Base-by-base conservation (phyloP, 2,329 filamentous ascomycete genomes). In the Sphaerulina vaccinii region DNA sequence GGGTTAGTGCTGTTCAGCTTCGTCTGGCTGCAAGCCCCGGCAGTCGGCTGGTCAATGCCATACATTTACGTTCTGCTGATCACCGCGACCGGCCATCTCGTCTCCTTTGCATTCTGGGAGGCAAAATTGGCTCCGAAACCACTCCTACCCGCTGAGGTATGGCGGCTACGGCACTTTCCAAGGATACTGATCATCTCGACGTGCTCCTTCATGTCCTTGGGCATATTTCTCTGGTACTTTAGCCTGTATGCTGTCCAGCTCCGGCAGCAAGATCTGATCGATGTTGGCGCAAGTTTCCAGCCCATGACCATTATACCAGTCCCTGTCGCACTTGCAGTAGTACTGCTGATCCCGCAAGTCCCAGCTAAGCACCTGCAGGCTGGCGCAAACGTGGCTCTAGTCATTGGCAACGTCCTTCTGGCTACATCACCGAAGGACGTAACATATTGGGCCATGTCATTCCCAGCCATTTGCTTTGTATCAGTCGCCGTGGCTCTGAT, bases 41-140 rank as follows among this genome's bases (percentile, higher is more conserved):
- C 38, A 8, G 54, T 51, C 15, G 51, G 48, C 9, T 54, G 54
- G 54, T 21, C 47, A 11, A 39, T 18, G 3, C 27, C 47, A 8
- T 54, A 51, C 39, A 51, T 54, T 27, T 50, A 50, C 15, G n/a
- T 33, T 5, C 33, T 50, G 7, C 36, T 57, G 3, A 18, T 44
- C 2, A 13, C 51, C 24, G 43, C 51, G 4, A 11, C 51, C 4
- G 36, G 49, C 2, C 46, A 47, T 23, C 27, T 52, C 9, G 24
- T 32, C 6, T 44, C 47, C 2, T 57, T 57, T 18, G 38, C 45
- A 7, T 41, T 47, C 42, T 57, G 54, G 51, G 51, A 57, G 22
- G 38, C 37, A 2, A 47, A 29, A 11, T 29, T 51, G 11, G 52
- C 52, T 5, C n/a, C 18, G 10, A 21, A 29, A 10, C 52, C 47